A percentile compares a stretch with the other conserved stretches of the same genome.
Conservation (phyloP, 805 yeast genomes). For the Candida nemodendra region DNA sequence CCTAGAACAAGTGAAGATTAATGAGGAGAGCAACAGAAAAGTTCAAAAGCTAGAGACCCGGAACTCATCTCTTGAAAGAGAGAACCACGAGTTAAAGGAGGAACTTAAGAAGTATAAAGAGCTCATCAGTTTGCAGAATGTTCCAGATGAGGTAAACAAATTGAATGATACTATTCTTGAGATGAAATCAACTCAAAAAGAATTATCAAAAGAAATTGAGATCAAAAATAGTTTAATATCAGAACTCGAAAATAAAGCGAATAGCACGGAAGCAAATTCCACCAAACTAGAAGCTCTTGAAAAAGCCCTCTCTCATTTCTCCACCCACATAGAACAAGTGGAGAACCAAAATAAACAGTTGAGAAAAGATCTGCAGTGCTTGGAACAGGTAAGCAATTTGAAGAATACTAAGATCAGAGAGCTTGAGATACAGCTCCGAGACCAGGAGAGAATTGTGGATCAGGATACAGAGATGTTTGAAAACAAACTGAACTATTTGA, state of each 20-base stretch:
- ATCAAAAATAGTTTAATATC: conserved; percentile 12
- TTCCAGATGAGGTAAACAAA: conserved; percentile 21
- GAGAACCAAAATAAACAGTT: conserved; percentile 59
- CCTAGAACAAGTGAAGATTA: conserved; percentile 22
- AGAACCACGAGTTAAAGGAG: conserved; percentile 39
- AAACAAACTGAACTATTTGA: conserved; percentile 33
- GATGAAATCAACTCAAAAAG: conserved; percentile 20
- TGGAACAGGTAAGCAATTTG: conserved; percentile 55
- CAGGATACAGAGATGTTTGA: conserved; percentile 53
- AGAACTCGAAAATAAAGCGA: conserved; percentile 16
- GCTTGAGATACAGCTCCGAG: conserved; percentile 47
- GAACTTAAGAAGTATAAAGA: conserved; percentile 28
- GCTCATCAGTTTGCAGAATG: conserved; percentile 10
- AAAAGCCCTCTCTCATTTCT: conserved; percentile 54
- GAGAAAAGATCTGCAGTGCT: conserved; percentile 52
- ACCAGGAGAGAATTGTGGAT: conserved; percentile 48
- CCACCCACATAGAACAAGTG: conserved; percentile 58
- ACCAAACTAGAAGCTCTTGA: conserved; percentile 55
- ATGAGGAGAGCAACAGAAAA: conserved; percentile 20
- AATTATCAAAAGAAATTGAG: conserved; percentile 24
- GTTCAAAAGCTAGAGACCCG: conserved; percentile 24
- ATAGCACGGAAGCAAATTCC: conserved; percentile 10
- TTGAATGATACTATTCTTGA: conserved; percentile 24
- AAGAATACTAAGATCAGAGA: conserved; percentile 56
- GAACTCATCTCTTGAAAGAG: conserved; percentile 38